Evolutionary conservation across 805 yeast genomes (phyloP).

Genomic region (Metschnikowia arizonensis): DNA sequence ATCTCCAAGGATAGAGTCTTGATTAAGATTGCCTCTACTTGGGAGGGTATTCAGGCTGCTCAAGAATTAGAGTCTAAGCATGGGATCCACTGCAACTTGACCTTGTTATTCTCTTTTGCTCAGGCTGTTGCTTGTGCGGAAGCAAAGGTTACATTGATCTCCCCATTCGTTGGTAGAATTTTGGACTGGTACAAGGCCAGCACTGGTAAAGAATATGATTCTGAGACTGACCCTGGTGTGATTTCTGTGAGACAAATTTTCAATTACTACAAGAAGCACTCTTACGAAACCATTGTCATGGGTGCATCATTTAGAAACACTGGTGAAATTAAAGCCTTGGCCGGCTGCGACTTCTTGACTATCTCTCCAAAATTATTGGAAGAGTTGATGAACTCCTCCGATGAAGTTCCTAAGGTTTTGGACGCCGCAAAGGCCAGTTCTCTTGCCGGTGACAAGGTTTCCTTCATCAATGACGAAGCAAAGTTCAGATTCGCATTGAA

Average conservation of each 20-base stretch:
- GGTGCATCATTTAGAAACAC: slow-evolving; percentile 99
- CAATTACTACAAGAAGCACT: slow-evolving; percentile 97
- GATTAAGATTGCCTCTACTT: slow-evolving; percentile 96
- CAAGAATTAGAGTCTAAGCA: slow-evolving; percentile 86
- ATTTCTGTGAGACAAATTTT: slow-evolving; percentile 78
- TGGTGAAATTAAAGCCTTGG: slow-evolving; percentile 92
- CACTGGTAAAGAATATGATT: slow-evolving; percentile 81
- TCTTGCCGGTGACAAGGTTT: slow-evolving; percentile 54
- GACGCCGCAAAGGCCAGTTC: slow-evolving; percentile 55
- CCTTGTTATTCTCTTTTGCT: slow-evolving; percentile 87
- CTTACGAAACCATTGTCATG: slow-evolving; percentile 97
- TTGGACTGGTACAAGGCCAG: slow-evolving; percentile 96
- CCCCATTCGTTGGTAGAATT: slow-evolving; percentile 99
- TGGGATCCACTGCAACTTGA: slow-evolving; percentile 91
- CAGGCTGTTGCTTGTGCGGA: slow-evolving; percentile 99
- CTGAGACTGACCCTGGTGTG: slow-evolving; percentile 92
- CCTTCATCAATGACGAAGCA: slow-evolving; percentile 82
- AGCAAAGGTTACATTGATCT: slow-evolving; percentile 90
- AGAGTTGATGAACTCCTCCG: slow-evolving; percentile 75
- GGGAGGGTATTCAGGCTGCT: slow-evolving; percentile 99
- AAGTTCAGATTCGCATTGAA: slow-evolving; percentile 85
- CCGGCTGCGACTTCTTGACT: slow-evolving; percentile 96
- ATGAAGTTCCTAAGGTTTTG: slow-evolving; percentile 75
- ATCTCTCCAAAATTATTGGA: slow-evolving; percentile 91
- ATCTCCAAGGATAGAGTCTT: slow-evolving; percentile 84